Conservation (phyloP, 352 stramenopile species). For the Pythium sukuiense region DNA sequence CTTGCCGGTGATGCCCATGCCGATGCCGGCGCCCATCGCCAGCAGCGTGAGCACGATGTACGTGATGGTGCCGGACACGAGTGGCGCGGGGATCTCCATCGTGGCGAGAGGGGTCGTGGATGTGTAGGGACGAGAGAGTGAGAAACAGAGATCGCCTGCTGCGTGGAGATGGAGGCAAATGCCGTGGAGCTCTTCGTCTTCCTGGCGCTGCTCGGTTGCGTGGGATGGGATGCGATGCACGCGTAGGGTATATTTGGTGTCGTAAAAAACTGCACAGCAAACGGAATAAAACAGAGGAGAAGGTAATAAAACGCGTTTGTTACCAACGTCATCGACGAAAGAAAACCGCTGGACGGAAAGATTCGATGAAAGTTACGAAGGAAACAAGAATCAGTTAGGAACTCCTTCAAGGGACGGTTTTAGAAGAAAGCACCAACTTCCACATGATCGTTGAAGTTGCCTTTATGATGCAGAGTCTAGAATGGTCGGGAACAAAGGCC, state of each 20-base stretch:
- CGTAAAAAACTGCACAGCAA: conserved; percentile 8
- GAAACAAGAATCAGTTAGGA: not conserved
- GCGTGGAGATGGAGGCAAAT: not conserved
- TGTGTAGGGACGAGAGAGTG: not conserved
- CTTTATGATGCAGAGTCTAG: not conserved
- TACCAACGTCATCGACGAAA: not conserved
- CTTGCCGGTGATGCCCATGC: conserved; percentile 79
- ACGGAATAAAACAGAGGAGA: not conserved
- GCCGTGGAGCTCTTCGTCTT: conserved; percentile 1
- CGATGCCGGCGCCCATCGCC: conserved; percentile 72
- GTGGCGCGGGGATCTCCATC: conserved; percentile 77
- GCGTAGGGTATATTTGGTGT: conserved; percentile 3
- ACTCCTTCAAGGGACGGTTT: not conserved
- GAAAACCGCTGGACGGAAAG: conserved; percentile 3
- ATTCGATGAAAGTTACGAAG: not conserved
- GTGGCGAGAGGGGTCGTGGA: conserved; percentile 11
- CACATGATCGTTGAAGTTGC: not conserved
- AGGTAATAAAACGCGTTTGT: not conserved
- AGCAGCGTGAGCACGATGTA: conserved; percentile 87
- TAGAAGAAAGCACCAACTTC: not conserved
- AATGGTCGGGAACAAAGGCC: not conserved
- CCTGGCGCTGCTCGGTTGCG: not conserved
- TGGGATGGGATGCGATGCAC: not conserved
- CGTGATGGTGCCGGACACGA: conserved; percentile 82
- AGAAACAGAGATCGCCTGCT: conserved; percentile 3